phyloP scores from a whole-genome alignment of 2,329 filamentous ascomycete genomes.

The Aspergillus awamori region DNA sequence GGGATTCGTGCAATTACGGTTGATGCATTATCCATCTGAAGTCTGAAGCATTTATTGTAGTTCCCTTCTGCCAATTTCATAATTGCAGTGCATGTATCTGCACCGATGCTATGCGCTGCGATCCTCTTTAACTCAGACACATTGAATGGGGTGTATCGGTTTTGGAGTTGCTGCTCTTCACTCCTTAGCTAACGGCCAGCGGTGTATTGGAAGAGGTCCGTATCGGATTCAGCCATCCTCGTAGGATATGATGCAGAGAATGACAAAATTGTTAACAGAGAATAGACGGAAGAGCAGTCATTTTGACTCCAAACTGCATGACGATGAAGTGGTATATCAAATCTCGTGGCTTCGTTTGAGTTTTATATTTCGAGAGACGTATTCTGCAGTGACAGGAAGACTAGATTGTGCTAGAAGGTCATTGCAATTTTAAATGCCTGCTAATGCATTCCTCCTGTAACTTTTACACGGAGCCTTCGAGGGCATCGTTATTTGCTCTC shows the following conservation, averaged over 20 bases:
- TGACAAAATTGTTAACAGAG: no score
- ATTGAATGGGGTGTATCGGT: slow-evolving; percentile 40
- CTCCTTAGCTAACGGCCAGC: slow-evolving; percentile 41
- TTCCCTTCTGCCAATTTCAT: slow-evolving; percentile 42
- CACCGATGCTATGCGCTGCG: slow-evolving; percentile 32
- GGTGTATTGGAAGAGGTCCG: slow-evolving; percentile 33
- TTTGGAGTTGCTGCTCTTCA: slow-evolving; percentile 36
- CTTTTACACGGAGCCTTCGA: no score
- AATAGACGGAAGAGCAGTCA: no score
- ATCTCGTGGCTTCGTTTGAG: no score
- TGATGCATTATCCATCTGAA: slow-evolving; percentile 29
- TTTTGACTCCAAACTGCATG: no score
- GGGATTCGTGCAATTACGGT: slow-evolving; percentile 26
- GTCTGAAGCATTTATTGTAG: slow-evolving; percentile 39
- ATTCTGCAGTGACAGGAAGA: no score
- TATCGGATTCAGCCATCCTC: neutral
- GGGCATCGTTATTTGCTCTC: no score
- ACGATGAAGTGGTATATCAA: no score
- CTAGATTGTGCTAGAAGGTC: no score
- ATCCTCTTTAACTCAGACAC: slow-evolving; percentile 36
- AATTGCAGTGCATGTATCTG: slow-evolving; percentile 38
- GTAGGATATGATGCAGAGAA: neutral
- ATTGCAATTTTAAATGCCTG: no score
- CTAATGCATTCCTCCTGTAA: no score
- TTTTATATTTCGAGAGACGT: no score